These are phyloP conservation scores for Paramecium pentaurelia DNA, from an alignment of 73 alveolate genomes.

Conservation along the genomic window DNA sequence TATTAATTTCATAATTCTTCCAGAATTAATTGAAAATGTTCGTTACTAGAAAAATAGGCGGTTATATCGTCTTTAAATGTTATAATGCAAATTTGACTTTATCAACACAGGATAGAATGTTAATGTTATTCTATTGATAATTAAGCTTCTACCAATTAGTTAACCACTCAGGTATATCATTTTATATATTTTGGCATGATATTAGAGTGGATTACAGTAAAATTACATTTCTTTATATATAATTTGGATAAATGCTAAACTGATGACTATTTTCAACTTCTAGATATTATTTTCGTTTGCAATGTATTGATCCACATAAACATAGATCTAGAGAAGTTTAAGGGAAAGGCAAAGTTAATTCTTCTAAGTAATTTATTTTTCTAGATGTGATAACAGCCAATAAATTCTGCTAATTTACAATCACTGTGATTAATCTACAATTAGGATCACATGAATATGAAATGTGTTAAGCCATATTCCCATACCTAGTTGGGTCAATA, in stretches of 20 bases:
- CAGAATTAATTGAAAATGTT: not conserved
- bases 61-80: not conserved
- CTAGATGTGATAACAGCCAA: not conserved
- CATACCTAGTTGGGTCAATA: conserved; percentile 18
- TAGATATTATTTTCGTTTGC: not conserved
- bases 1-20: not conserved
- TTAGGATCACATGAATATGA: not conserved
- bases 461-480: not conserved
- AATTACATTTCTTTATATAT: not conserved
- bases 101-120: not conserved
- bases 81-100: not conserved
- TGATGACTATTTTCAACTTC: not conserved
- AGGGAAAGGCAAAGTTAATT: not conserved
- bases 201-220: not conserved
- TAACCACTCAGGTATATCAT: not conserved
- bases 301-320: not conserved
- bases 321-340: not conserved
- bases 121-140: not conserved
- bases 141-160: not conserved
- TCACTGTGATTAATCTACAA: not conserved
- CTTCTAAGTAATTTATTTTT: not conserved
- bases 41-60: not conserved
- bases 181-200: not conserved
- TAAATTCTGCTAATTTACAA: not conserved
- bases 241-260: not conserved